Percentiles rank a stretch among this genome's conserved stretches.
These are phyloP conservation scores for Cephaloascus fragrans DNA, from an alignment of 805 yeast genomes.

Conservation along the genomic window DNA sequence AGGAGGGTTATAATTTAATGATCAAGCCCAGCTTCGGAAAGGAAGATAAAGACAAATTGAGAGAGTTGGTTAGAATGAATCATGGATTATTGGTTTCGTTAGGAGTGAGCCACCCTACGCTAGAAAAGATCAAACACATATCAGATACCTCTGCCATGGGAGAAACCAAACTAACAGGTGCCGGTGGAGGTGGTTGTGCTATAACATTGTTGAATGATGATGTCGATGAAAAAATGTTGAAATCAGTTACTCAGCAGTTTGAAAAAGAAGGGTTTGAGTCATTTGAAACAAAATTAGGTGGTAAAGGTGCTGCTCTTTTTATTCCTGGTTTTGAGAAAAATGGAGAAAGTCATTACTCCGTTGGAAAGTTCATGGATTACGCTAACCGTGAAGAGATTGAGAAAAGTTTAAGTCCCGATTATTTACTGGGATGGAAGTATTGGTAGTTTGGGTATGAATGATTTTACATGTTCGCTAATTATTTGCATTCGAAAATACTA, in stretches of 20 bases:
- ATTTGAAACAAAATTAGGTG: constrained; percentile 77
- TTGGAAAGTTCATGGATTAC: constrained; percentile 26
- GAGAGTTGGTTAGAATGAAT: constrained; percentile 65
- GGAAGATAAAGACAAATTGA: constrained; percentile 25
- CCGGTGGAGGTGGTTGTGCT: constrained; percentile 99
- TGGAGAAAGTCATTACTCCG: constrained; percentile 7
- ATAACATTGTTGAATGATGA: constrained; percentile 63
- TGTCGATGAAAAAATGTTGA: constrained; percentile 20
- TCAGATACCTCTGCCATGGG: constrained; percentile 63
- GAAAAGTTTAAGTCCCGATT: constrained; percentile 30
- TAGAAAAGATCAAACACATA: constrained; percentile 64
- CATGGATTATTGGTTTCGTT: constrained; percentile 80
- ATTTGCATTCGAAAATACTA: too few relatives aligned
- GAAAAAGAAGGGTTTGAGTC: constrained; percentile 52
- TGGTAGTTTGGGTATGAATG: constrained; percentile 42
- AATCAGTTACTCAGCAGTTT: constrained; percentile 25
- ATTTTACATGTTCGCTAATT: too few relatives aligned
- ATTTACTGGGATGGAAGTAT: constrained; percentile 41
- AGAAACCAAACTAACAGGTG: constrained; percentile 91
- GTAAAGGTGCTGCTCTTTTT: constrained; percentile 71
- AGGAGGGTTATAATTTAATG: constrained; percentile 63
- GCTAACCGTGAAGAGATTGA: constrained; percentile 39
- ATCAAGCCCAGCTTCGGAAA: constrained; percentile 38
- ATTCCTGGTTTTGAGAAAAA: constrained; percentile 5
- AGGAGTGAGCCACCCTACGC: constrained; percentile 90